phyloP scores from a whole-genome alignment of 768 basidiomycete species.

The Trametes meyenii region DNA sequence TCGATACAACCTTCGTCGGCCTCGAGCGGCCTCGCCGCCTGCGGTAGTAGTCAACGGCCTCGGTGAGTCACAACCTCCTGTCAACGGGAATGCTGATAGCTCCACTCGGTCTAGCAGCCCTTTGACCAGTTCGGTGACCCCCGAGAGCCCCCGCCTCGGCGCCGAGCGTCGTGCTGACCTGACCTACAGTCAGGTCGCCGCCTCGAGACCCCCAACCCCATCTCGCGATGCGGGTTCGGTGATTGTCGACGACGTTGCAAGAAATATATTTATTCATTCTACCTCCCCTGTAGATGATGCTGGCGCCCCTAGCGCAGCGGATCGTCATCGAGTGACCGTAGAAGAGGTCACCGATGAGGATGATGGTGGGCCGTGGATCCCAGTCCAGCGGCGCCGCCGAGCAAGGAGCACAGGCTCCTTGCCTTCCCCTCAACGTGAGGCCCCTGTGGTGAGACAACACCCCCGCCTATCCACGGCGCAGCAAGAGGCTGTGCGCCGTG shows the following conservation, averaged over 20 bases:
- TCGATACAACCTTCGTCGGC: conserved; percentile 19
- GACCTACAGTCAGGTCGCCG: conserved; percentile 14
- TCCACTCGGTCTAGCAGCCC: conserved; percentile 8
- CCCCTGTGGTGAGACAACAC: background rate
- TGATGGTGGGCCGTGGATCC: background rate
- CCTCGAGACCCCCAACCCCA: conserved; percentile 14
- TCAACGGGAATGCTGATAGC: background rate
- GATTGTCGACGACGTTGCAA: background rate
- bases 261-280: background rate
- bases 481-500: background rate
- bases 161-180: conserved; percentile 6
- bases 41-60: background rate
- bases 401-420: background rate
- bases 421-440: background rate
- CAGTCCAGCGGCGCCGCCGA: conserved; percentile 2
- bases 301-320: background rate
- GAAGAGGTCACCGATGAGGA: conserved; percentile 15
- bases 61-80: background rate
- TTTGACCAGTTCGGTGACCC: background rate
- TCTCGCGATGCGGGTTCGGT: background rate
- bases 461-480: background rate
- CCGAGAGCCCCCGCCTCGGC: conserved; percentile 1
- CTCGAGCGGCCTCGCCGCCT: background rate
- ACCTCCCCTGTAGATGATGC: background rate
- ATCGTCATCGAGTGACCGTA: conserved; percentile 1